Evolutionary conservation across 2,329 filamentous ascomycete genomes (phyloP), one percentile per base, ranked within the genome.

Genomic region (Penicillium sp.): DNA sequence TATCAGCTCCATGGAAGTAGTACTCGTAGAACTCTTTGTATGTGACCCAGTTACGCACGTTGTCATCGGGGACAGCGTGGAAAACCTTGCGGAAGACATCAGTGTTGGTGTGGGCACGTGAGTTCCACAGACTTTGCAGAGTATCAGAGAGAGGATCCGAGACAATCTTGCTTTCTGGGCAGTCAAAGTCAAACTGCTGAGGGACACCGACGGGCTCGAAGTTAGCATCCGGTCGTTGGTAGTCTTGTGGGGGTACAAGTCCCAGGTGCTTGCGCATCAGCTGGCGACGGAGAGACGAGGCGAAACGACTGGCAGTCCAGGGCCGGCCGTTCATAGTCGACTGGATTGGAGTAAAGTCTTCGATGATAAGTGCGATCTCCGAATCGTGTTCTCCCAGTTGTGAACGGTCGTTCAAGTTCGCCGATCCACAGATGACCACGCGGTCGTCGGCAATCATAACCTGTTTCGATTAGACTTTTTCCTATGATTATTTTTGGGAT

Each of bases 201-300:
- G 81, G 78, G 1, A 80, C 73, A 19, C 83, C 83, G 8, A 87
- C 79, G 0, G 84, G 85, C 60, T 83, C 77, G 64, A 78, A 86
- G 69, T 87, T 87, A 26, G 78, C 75, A 50, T 85, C 77, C 13
- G 82, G 83, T 7, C 72, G 77, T 55, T 92, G 84, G 58, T 88
- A 81, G 19, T 87, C 80, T 71, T 97, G 92, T 0, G 90, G 83
- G 4, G 84, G 86, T 2, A 97, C 75, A 3, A 97, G 81, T 1
- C 93, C 93, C 13, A 97, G 79, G 72, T 98, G 93, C 76, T 97
- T 93, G 45, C 92, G 87, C 90, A 92, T 96, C 7, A 97, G 83
- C 66, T 90, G 91, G 19, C 91, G 85, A 46, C 93, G 84, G 4
- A 97, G 81, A 0, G 91, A 92, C 3, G 90, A 84, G 0, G 92